phyloP scores from a whole-genome alignment of 768 basidiomycete species.

The Exidia glandulosa region DNA sequence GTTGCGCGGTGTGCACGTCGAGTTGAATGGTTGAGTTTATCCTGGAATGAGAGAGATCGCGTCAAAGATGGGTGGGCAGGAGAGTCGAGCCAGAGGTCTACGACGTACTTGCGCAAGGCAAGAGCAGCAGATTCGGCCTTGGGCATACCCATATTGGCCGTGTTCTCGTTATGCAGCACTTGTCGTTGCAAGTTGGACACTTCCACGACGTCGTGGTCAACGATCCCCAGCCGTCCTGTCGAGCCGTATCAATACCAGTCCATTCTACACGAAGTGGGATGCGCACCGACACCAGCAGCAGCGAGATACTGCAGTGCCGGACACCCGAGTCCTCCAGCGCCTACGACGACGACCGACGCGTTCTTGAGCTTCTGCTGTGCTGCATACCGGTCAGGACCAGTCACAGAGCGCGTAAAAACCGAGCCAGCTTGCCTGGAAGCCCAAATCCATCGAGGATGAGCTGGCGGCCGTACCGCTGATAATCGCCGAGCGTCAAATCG shows the following conservation, averaged over 20 bases:
- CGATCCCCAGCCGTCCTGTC: conserved; percentile 69
- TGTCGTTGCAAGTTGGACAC: conserved; percentile 87
- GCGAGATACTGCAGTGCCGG: conserved; percentile 91
- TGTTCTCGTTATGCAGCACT: conserved; percentile 62
- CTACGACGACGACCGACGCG: conserved; percentile 75
- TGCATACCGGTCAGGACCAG: conserved; percentile 16
- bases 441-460: conserved; percentile 92
- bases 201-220: conserved; percentile 84
- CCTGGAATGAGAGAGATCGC: conserved; percentile 27
- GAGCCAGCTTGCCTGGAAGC: conserved; percentile 46
- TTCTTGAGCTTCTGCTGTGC: conserved; percentile 74
- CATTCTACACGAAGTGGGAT: neutral
- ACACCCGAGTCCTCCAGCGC: conserved; percentile 94
- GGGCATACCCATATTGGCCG: conserved; percentile 49
- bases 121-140: conserved; percentile 77
- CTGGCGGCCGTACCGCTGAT: conserved; percentile 86
- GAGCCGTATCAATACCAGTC: neutral
- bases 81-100: neutral
- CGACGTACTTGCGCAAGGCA: conserved; percentile 50
- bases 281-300: conserved; percentile 81
- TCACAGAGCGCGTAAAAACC: neutral
- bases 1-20: conserved; percentile 39
- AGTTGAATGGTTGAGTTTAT: conserved; percentile 63
- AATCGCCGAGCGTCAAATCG: conserved; percentile 41
- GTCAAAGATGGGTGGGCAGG: neutral